These are phyloP conservation scores for Plicaturopsis crispa DNA, from an alignment of 768 basidiomycete genomes.

Conservation along the genomic window DNA sequence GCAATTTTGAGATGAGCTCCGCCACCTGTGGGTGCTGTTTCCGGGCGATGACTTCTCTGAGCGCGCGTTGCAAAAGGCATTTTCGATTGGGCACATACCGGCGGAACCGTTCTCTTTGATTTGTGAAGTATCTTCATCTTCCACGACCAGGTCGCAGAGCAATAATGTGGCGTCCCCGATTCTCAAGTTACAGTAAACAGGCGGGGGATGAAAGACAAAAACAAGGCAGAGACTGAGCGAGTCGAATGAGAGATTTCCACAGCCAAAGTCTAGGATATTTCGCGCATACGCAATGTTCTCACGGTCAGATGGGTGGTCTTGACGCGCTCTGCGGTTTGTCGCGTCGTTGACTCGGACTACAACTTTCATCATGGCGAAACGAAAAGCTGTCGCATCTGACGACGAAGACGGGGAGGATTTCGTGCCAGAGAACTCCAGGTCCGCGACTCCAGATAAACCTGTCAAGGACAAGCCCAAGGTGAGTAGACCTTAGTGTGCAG, in stretches of 20 bases:
- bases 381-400: conserved; percentile 10
- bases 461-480: conserved; percentile 8
- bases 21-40: conserved; percentile 70
- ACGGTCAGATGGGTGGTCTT: no score
- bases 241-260: no score
- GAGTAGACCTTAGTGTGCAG: no score
- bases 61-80: conserved; percentile 1
- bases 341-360: no score
- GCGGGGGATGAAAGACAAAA: no score
- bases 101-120: conserved; percentile 73
- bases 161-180: conserved; percentile 8
- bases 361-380: neutral
- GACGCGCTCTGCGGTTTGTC: no score
- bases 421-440: conserved; percentile 1
- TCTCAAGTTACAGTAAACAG: conserved; percentile 1
- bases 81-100: conserved; percentile 39
- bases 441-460: neutral
- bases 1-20: conserved; percentile 68
- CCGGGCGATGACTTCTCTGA: conserved; percentile 11
- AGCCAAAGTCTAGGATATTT: no score
- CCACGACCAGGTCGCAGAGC: conserved; percentile 39
- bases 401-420: conserved; percentile 7
- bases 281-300: no score
- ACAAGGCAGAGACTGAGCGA: no score
- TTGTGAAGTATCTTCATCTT: conserved; percentile 86